Evolutionary conservation across 306 rosid species (phyloP).

Genomic region (Vigna mungo): DNA sequence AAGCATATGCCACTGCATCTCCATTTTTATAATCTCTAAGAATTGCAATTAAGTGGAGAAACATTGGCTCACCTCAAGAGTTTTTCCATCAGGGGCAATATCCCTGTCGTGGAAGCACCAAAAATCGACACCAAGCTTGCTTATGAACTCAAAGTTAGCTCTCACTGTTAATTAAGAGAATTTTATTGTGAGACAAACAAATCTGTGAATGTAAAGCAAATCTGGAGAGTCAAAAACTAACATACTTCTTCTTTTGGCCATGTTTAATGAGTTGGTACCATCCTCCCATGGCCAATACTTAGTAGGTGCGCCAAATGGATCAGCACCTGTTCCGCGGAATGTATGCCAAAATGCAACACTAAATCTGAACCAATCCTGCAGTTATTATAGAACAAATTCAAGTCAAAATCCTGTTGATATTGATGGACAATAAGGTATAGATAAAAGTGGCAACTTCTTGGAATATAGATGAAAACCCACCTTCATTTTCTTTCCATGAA

Average conservation of each 20-base stretch:
- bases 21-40: slow-evolving; percentile 10
- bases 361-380: slow-evolving; percentile 94
- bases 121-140: slow-evolving; percentile 82
- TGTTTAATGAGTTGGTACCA: slow-evolving; percentile 86
- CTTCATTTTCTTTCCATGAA: slow-evolving; percentile 97
- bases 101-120: slow-evolving; percentile 99
- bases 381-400: slow-evolving; percentile 12
- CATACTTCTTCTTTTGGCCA: slow-evolving; percentile 98
- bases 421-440: background rate
- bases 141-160: slow-evolving; percentile 90
- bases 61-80: slow-evolving; percentile 65
- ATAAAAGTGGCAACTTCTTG: slow-evolving; percentile 3
- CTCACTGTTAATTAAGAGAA: slow-evolving; percentile 62
- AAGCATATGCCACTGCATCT: slow-evolving; percentile 28
- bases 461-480: slow-evolving; percentile 52
- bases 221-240: slow-evolving; percentile 5
- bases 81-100: slow-evolving; percentile 84
- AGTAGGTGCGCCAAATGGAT: slow-evolving; percentile 91
- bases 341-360: slow-evolving; percentile 99
- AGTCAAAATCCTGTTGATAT: slow-evolving; percentile 37
- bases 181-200: slow-evolving; percentile 17
- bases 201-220: slow-evolving; percentile 8
- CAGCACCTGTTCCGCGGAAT: slow-evolving; percentile 91
- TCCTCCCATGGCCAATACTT: slow-evolving; percentile 98
- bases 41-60: slow-evolving; percentile 8